Conservation (phyloP, 345 rosid genomes). For the Leavenworthia alabamica region DNA sequence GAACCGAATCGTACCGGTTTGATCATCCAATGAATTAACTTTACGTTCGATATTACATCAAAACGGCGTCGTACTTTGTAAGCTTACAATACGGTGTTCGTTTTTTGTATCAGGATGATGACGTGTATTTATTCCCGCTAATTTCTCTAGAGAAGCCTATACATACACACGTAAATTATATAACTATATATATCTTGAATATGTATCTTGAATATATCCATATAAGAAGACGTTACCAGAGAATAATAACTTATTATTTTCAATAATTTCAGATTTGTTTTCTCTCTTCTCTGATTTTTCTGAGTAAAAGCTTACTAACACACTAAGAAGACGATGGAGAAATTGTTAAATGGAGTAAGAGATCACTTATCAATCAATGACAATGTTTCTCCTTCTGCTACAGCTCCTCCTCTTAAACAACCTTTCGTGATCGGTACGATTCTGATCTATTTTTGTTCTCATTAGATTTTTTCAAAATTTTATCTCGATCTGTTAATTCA, state of each 20-base stretch:
- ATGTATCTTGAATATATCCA: background rate
- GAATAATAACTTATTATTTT: background rate
- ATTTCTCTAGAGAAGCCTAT: conserved; percentile 1
- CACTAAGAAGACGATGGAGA: conserved; percentile 14
- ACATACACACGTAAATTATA: background rate
- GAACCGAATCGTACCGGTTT: no score
- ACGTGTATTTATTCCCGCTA: conserved; percentile 15
- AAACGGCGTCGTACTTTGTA: no score
- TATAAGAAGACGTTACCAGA: background rate
- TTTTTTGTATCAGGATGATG: background rate
- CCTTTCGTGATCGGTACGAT: conserved; percentile 69
- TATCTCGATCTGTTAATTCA: conserved; percentile 20
- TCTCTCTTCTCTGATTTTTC: background rate
- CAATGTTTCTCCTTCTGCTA: conserved; percentile 21
- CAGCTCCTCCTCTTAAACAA: conserved; percentile 44
- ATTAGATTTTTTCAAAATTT: background rate
- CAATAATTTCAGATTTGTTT: background rate
- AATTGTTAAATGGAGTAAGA: conserved; percentile 24
- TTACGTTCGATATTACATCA: no score
- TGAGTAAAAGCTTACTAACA: background rate
- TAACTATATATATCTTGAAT: no score
- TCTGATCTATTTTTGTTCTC: background rate
- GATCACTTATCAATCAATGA: conserved; percentile 31
- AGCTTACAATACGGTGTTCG: background rate
- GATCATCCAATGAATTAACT: no score